Evolutionary conservation across 2,329 filamentous ascomycete species (phyloP), one percentile per base, ranked within the genome.

Genomic region (Fusarium temperatum): DNA sequence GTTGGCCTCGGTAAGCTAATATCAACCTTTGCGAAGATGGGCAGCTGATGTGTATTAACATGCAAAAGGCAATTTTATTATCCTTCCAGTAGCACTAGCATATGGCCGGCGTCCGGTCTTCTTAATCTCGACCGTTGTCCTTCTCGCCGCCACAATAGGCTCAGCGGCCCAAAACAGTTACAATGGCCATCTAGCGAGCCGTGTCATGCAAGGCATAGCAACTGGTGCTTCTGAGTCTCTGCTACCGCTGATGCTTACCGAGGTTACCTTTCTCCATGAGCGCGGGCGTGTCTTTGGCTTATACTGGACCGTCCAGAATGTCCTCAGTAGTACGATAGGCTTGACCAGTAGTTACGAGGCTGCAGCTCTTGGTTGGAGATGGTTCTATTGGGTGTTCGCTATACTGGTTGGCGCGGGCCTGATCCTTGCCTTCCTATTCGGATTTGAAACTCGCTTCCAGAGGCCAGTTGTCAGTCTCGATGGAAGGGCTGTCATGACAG

Each of bases 371-470:
- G 55, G 55, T 8, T 58, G 41, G 41, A 7, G 55, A 50, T 58
- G 55, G 55, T 58, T 38, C 15, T 58, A 50, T 4, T 58, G 55
- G 55, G 24, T 58, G 0, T 50, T 58, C 6, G 20, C 41, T n/a
- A 50, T 50, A 13, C 30, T 50, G 1, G 30, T 58, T 0, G 41
- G 41, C 0, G 41, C 1, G 0, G 55, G 41, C 0, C 30, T 50
- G 1, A 1, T 38, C 1, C 14, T 58, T 1, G 55, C 32, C 1
- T 50, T 3, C 3, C 11, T 58, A 0, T 58, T 58, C 1, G 55
- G 55, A 0, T 58, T 58, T 1, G 55, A 58, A 26, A 50, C 41
- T n/a, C 55, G 41, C 0, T 58, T 58, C 4, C 30, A 50, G 4
- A 6, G 55, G 0, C 55, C 55, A 11, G 30, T 58, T 50, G 55